These are phyloP conservation scores for Brassica incana DNA, from an alignment of 345 rosid species.

Conservation along the genomic window DNA sequence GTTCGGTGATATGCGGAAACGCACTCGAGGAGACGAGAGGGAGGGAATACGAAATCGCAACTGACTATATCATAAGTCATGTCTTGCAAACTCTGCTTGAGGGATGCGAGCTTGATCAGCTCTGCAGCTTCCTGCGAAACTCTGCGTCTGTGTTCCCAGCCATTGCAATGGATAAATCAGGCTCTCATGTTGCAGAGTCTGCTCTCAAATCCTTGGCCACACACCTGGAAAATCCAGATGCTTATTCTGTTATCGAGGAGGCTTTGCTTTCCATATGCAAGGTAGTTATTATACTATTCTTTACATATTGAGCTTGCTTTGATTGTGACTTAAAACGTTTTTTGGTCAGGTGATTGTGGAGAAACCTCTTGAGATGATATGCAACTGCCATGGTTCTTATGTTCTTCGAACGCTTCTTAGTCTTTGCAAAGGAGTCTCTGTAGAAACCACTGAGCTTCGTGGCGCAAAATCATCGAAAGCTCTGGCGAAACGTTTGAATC, in stretches of 20 bases:
- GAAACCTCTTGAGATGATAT: constrained; percentile 66
- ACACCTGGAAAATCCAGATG: constrained; percentile 72
- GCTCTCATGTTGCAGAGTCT: constrained; percentile 95
- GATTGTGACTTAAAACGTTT: constrained; percentile 18
- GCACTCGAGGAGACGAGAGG: constrained; percentile 88
- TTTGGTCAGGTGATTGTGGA: constrained; percentile 59
- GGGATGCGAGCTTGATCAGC: constrained; percentile 80
- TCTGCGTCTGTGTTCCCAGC: constrained; percentile 66
- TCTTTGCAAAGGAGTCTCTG: constrained; percentile 80
- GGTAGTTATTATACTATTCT: constrained; percentile 44
- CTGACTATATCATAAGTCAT: constrained; percentile 89
- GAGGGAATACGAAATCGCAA: constrained; percentile 80
- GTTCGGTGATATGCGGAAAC: constrained; percentile 65
- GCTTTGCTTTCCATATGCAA: constrained; percentile 67
- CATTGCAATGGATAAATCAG: constrained; percentile 89
- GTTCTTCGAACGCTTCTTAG: constrained; percentile 92
- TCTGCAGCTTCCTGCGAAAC: constrained; percentile 71
- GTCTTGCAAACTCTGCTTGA: constrained; percentile 80
- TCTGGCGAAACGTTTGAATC: constrained; percentile 73
- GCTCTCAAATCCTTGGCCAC: constrained; percentile 76
- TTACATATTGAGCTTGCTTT: constrained; percentile 9
- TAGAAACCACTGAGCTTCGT: constrained; percentile 69
- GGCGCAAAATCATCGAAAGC: constrained; percentile 59
- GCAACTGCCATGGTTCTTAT: constrained; percentile 85
- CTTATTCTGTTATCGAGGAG: constrained; percentile 65